These are phyloP conservation scores for Eleusine coracana DNA, from an alignment of 176 grass and related monocot genomes.

Conservation along the genomic window DNA sequence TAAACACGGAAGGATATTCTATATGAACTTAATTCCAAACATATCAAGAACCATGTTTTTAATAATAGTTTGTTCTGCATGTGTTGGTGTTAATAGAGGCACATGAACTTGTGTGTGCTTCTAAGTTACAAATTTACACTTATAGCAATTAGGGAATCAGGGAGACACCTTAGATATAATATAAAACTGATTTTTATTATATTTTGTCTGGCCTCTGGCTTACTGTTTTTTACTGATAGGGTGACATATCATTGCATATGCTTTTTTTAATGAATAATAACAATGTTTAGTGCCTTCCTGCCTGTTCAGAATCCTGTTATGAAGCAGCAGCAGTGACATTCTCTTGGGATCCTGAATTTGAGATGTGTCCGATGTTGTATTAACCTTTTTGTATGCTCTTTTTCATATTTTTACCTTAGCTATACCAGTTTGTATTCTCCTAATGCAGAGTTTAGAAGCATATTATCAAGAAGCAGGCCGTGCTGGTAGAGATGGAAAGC, in stretches of 20 bases:
- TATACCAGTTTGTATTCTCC: constrained; percentile 29
- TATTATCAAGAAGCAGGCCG: constrained; percentile 99
- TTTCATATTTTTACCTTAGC: constrained; percentile 43
- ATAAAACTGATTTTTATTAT: constrained; percentile 5
- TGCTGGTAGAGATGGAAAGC: constrained; percentile 91
- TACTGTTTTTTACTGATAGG: neutral
- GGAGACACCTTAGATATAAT: neutral
- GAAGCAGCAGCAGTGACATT: neutral
- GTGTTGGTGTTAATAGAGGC: neutral
- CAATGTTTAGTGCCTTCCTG: neutral
- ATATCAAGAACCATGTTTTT: constrained; percentile 26
- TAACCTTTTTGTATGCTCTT: constrained; percentile 23
- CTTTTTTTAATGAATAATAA: neutral
- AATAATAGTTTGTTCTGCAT: neutral
- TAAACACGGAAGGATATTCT: constrained; percentile 6
- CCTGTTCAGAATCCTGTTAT: neutral
- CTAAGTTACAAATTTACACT: constrained; percentile 20
- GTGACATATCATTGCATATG: neutral
- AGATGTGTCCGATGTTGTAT: constrained; percentile 2
- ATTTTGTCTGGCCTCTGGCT: neutral
- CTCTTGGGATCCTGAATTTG: constrained; percentile 17
- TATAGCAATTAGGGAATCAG: neutral
- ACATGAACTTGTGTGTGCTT: constrained; percentile 16
- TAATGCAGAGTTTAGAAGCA: constrained; percentile 91
- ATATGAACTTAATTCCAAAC: constrained; percentile 25